A percentile compares a stretch with the other conserved stretches of the same genome.
Evolutionary conservation across 1,284 basidiomycete genomes (phyloP).

Genomic region (Ustanciosporium gigantosporum): DNA sequence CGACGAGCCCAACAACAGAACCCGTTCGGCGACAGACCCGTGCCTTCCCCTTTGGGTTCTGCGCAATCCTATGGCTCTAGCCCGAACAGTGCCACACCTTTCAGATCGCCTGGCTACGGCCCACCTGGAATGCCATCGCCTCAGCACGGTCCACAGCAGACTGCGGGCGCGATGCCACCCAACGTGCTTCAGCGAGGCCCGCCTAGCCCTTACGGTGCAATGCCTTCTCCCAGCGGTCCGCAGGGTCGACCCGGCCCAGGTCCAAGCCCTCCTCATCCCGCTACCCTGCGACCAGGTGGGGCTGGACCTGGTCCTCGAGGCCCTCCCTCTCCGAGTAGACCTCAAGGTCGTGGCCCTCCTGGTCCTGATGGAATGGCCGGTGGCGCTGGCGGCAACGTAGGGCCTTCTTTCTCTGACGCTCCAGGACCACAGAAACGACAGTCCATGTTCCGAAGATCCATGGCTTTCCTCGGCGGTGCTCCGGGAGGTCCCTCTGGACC

Average conservation of each 20-base stretch:
- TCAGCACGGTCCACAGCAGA: neutral
- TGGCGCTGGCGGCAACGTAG: constrained; percentile 2
- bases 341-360: neutral
- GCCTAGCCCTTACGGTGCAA: constrained; percentile 12
- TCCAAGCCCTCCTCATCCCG: neutral
- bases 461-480: constrained; percentile 40
- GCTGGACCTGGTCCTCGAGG: neutral
- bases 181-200: constrained; percentile 33
- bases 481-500: constrained; percentile 1
- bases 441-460: constrained; percentile 40
- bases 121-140: constrained; percentile 15
- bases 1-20: constrained; percentile 22
- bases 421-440: constrained; percentile 31
- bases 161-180: constrained; percentile 8
- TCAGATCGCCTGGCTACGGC: constrained; percentile 24
- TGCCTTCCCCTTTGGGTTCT: constrained; percentile 10
- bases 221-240: too few relatives aligned
- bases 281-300: neutral
- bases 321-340: constrained; percentile 1
- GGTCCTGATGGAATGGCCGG: neutral
- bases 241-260: neutral
- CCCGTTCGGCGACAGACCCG: neutral
- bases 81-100: constrained; percentile 26
- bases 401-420: constrained; percentile 38
- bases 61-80: constrained; percentile 3